Base-by-base conservation (phyloP, 179 eudicot genomes). In the Camellia oleifera region DNA sequence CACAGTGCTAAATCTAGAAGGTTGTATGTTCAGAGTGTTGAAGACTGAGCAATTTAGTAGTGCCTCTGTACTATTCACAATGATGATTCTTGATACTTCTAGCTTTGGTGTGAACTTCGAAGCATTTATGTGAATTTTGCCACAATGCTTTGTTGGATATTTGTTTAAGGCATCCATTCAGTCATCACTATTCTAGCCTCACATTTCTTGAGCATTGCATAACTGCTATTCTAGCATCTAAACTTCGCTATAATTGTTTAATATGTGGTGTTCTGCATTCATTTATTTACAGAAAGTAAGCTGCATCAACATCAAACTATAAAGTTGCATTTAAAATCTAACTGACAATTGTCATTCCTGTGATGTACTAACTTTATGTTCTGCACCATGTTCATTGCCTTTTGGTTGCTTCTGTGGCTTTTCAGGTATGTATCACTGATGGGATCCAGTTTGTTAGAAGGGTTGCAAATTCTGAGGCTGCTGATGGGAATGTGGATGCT, bases 401-500 rank as follows among this genome's bases (percentile, higher is more conserved):
- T 42, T 66, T n/a, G 74, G 3, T 79, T 62, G 61, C 18, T 67
- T 40, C 17, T 58, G 57, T 14, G 15, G 15, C 46, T 15, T 46
- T 63, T 78, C 77, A 94, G 99, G 97, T 89, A 78, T 97, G 90
- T 71, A 74, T 96, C 79, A 87, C 91, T 18, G 97, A 96, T 84
- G 99, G 99, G 68, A 86, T 92, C 78, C 84, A 91, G 79, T 91
- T 91, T 84, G 84, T 96, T 50, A 84, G 64, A 80, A 85, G 93
- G 68, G 78, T 82, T 69, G 66, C 87, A 64, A 81, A 78, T 48
- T 72, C 78, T 40, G 80, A 68, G 18, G 75, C 40, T 52, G 82
- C 74, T 73, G 81, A 82, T 72, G 78, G 57, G 13, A 69, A 46
- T 11, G 81, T 66, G 56, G 81, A 78, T 75, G 72, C 56, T 54